Base-by-base conservation (phyloP, 805 yeast species). In the Zygotorulaspora chibaensis region DNA sequence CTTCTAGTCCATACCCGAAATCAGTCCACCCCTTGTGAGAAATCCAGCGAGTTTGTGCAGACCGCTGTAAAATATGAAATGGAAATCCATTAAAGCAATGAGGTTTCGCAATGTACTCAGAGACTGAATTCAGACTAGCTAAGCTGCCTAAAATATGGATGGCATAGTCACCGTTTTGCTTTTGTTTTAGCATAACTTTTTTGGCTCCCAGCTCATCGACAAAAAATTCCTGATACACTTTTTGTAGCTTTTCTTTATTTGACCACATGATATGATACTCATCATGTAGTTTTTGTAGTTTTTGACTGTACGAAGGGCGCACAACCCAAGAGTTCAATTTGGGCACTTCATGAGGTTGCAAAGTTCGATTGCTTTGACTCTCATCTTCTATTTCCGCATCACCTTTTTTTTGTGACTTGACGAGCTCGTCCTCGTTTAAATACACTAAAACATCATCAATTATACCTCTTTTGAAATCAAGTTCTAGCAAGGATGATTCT, bases 1-100 rank as follows among this genome's bases (percentile, higher is more conserved):
- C 58, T 17, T 77, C 77, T 12, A 83, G 63, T 3, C 62, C 58
- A 5, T 66, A 57, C 0, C 85, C 85, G 23, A 87, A 68, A 1
- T 67, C 54, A 0, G 72, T 62, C 80, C 89, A 81, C 59, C 76
- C 72, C 1, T 69, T 63, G 26, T 68, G 64, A 0, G 73, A 65
- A 16, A 82, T 59, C 66, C 76, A 71, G 3, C 76, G 57, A 0
- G 80, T 63, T 15, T 72, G 68, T 7, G 68, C 65, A 16, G 77
- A 73, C 39, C 72, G 62, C 12, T 65, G 63, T n/a, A 71, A 41
- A 45, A 70, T 51, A 54, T 70, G 45, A 13, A 65, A 53, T 2
- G 48, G 48, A 8, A 35, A 30, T 3, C 35, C 45, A n/a, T 46
- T 33, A 6, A 61, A 15, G 3, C 47, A 18, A 3, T 30, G 20